phyloP scores from a whole-genome alignment of 2,329 filamentous ascomycete genomes.

The Esteya vermicola region DNA sequence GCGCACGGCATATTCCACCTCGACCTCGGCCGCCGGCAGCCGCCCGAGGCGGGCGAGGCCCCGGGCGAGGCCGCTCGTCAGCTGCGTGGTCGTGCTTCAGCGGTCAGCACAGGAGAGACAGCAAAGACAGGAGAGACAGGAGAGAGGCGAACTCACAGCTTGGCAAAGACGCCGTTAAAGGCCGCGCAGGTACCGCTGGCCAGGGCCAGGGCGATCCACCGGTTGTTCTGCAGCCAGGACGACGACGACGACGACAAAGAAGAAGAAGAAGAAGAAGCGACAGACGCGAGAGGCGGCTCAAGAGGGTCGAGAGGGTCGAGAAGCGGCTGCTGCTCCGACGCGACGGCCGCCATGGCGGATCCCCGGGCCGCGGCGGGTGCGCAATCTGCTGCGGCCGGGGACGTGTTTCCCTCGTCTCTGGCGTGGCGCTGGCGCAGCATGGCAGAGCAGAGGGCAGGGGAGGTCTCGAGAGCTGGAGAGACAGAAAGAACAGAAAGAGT shows the following conservation, averaged over 20 bases:
- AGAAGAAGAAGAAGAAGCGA: neutral
- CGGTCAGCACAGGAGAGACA: no score
- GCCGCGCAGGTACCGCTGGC: slow-evolving; percentile 66
- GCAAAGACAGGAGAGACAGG: neutral
- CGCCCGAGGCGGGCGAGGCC: slow-evolving; percentile 29
- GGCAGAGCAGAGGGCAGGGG: neutral
- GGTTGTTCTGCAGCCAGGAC: slow-evolving; percentile 18
- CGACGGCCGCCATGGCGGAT: no score
- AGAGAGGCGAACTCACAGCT: slow-evolving; percentile 42
- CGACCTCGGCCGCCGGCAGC: slow-evolving; percentile 23
- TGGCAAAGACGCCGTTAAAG: slow-evolving; percentile 72
- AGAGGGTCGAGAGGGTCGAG: neutral
- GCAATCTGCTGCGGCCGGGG: no score
- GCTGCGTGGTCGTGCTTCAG: slow-evolving; percentile 38
- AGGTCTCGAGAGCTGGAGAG: no score
- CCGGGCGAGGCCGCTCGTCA: slow-evolving; percentile 34
- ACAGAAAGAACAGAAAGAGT: neutral
- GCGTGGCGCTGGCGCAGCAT: neutral
- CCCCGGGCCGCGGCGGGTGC: neutral
- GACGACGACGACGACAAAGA: neutral
- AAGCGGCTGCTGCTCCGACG: neutral
- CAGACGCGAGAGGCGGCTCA: neutral
- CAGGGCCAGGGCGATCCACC: slow-evolving; percentile 56
- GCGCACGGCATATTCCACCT: slow-evolving; percentile 34
- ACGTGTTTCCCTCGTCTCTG: no score